Evolutionary conservation across 306 rosid genomes (phyloP).

Genomic region (Fragaria nilgerrensis): DNA sequence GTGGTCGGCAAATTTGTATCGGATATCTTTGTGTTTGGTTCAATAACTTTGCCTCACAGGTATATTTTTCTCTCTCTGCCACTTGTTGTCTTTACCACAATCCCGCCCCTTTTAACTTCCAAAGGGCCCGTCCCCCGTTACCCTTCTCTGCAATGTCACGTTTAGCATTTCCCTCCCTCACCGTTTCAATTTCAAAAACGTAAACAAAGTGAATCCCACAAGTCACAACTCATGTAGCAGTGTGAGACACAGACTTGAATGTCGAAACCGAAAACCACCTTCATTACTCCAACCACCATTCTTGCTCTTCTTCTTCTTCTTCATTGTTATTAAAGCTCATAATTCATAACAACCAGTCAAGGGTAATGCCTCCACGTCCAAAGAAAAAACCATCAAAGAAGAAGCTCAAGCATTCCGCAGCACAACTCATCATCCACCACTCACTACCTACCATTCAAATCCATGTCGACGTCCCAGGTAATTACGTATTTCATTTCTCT

Average conservation of each 20-base stretch:
- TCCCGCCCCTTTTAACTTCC: background rate
- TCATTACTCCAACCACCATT: slow-evolving; percentile 37
- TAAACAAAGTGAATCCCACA: slow-evolving; percentile 5
- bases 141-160: slow-evolving; percentile 12
- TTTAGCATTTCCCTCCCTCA: slow-evolving; percentile 42
- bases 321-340: background rate
- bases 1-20: no score
- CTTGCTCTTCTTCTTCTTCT: background rate
- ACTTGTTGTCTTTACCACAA: background rate
- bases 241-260: background rate
- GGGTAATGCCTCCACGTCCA: slow-evolving; percentile 37
- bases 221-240: background rate
- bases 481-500: background rate
- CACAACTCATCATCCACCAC: slow-evolving; percentile 31
- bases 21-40: no score
- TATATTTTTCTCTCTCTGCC: no score
- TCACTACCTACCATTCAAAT: slow-evolving; percentile 39
- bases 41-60: no score
- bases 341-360: slow-evolving; percentile 43
- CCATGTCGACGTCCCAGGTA: slow-evolving; percentile 25
- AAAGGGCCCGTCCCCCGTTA: background rate
- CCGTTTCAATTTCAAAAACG: slow-evolving; percentile 49
- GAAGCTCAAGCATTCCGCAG: slow-evolving; percentile 18
- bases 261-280: background rate
- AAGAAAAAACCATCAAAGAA: slow-evolving; percentile 27